phyloP scores from a whole-genome alignment of 2,329 filamentous ascomycete species.

The Exophiala phaeomuriformis region DNA sequence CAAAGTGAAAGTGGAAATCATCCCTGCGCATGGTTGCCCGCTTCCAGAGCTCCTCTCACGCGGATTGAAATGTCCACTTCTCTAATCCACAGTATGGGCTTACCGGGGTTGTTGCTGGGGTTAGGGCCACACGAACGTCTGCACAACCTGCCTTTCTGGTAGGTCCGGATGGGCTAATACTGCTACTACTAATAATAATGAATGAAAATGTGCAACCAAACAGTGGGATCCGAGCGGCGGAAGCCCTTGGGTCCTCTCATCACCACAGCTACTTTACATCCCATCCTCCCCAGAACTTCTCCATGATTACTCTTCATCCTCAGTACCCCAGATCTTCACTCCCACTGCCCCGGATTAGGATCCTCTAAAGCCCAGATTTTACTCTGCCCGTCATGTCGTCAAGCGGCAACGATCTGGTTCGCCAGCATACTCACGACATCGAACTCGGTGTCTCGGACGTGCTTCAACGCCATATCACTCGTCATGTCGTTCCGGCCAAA shows the following conservation, averaged over 20 bases:
- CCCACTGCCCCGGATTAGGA: background rate
- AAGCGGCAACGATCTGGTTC: constrained; percentile 13
- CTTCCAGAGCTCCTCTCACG: background rate
- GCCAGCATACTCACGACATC: constrained; percentile 30
- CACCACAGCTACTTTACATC: background rate
- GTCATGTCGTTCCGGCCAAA: constrained; percentile 45
- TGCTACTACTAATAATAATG: background rate
- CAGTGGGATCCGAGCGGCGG: background rate
- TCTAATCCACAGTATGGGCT: no score
- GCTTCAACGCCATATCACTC: constrained; percentile 44
- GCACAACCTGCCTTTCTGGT: background rate
- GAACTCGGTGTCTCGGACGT: constrained; percentile 51
- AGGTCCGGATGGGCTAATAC: background rate
- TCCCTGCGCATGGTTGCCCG: background rate
- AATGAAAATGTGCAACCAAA: background rate
- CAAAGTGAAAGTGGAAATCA: no score
- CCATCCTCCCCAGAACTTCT: background rate
- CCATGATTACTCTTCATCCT: constrained; percentile 5
- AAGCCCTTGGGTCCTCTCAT: background rate
- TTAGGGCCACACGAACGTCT: no score
- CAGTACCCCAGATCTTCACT: background rate
- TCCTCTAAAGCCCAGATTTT: background rate
- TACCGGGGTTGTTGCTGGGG: no score
- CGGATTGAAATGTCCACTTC: background rate
- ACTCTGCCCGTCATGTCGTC: background rate